A percentile compares a stretch with the other conserved stretches of the same genome.
These are phyloP conservation scores for Galium porrigens DNA, from an alignment of 305 asterid species.

Conservation along the genomic window DNA sequence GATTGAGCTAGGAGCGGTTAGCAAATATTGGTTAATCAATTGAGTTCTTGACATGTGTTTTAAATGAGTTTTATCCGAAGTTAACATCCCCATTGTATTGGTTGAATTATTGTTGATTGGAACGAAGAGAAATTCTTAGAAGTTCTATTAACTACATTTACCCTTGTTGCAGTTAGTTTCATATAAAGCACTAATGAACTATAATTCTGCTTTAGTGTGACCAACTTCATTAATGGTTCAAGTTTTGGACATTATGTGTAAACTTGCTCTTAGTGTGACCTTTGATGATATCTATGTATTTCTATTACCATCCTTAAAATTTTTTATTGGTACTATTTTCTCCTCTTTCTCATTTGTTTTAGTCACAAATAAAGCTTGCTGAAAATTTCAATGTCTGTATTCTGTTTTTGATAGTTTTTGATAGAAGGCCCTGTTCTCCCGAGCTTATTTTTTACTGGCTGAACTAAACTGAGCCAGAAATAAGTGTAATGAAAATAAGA, in stretches of 20 bases:
- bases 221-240: not conserved
- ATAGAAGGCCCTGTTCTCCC: not conserved
- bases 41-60: not conserved
- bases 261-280: not conserved
- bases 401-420: not conserved
- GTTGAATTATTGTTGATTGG: not conserved
- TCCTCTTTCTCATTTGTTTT: not conserved
- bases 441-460: too few species aligned
- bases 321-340: not conserved
- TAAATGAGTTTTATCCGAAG: not conserved
- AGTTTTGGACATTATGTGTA: too few species aligned
- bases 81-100: not conserved
- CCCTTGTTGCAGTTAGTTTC: not conserved
- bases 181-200: not conserved
- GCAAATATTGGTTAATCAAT: not conserved
- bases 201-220: not conserved
- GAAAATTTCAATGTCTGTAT: not conserved
- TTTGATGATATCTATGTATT: not conserved
- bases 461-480: too few species aligned
- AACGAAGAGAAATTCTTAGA: not conserved
- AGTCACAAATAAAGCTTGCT: too few species aligned
- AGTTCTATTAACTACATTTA: not conserved
- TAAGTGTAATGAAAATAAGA: too few species aligned
- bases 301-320: not conserved
- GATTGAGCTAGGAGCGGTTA: not conserved